Base-by-base conservation (phyloP, 768 basidiomycete species). In the Kwoniella dejecticola region DNA sequence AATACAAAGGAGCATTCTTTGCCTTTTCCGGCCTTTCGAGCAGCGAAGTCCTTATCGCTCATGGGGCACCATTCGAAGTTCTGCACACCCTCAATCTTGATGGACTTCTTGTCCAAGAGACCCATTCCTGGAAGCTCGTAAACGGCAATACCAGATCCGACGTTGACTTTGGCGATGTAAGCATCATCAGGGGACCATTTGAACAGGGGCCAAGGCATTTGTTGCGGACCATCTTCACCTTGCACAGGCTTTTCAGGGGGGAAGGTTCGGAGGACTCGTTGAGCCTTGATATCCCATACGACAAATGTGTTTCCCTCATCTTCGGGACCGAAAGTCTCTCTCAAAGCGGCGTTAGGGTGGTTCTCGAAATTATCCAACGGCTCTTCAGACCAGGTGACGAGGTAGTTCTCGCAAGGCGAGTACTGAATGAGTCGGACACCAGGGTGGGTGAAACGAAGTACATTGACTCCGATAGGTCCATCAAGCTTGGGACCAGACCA, bases 21-120 rank as follows among this genome's bases (percentile, higher is more conserved):
- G 27, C 67, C 81, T 21, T 81, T 81, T 41, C 82, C 84, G 63
- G 83, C 85, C 59, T 86, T 86, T 29, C 80, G 80, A 44, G 89
- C 88, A 55, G 91, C 91, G 62, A 83, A 84, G 69, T 97, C 95
- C 78, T 86, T 89, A 69, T 96, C 94, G 52, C 90, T 88, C 50
- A 87, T 85, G 33, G 96, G 96, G 69, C 91, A 91, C 96, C 96
- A 99, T 80, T 97, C 96, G 78, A 98, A 98, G 80, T 98, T 95
- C 68, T 91, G 83, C 44, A 99, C 93, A 21, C 95, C 95, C 68
- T 98, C 94, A 46, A 98, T 90, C 82, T 97, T 99, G 79, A 98
- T 81, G 69, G 89, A 90, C 82, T 97, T 99, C 82, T 95, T 97
- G 69, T 90, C 94, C 60, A 97, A 86, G 56, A 99, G 83, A 72